Percentiles rank a stretch among this genome's conserved stretches.
phyloP scores from a whole-genome alignment of 176 grass and related monocot genomes.

The Oryza australiensis region DNA sequence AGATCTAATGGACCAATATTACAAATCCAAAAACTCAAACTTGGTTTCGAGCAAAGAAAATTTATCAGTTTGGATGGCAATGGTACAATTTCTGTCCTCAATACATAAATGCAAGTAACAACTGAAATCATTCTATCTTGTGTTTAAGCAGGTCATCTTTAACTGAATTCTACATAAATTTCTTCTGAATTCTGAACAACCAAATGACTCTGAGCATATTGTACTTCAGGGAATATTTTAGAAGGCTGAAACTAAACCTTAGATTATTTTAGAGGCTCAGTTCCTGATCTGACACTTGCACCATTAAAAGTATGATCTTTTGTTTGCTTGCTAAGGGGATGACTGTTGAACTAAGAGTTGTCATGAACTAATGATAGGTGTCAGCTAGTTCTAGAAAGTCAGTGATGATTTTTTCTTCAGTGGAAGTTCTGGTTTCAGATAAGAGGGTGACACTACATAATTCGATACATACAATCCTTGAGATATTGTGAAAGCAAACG shows the following conservation, averaged over 20 bases:
- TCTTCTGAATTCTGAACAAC: neutral
- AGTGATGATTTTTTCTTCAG: constrained; percentile 6
- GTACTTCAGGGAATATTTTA: neutral
- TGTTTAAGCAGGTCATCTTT: neutral
- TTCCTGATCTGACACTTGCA: neutral
- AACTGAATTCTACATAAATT: neutral
- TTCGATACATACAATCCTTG: neutral
- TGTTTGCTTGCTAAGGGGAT: neutral
- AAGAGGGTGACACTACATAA: constrained; percentile 5
- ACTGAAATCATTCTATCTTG: neutral
- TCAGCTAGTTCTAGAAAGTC: neutral
- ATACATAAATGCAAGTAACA: neutral
- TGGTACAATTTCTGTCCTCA: neutral
- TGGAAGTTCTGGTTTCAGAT: constrained; percentile 5
- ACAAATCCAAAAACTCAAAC: neutral
- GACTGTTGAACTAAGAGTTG: neutral
- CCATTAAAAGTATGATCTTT: neutral
- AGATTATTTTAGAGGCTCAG: neutral
- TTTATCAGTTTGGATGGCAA: neutral
- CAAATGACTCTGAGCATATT: neutral
- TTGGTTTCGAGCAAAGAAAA: neutral
- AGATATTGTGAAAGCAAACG: constrained; percentile 9
- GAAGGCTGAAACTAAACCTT: neutral
- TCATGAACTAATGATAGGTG: neutral
- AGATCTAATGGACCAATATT: neutral